phyloP scores from a whole-genome alignment of 345 rosid genomes.

The Isatis tinctoria region DNA sequence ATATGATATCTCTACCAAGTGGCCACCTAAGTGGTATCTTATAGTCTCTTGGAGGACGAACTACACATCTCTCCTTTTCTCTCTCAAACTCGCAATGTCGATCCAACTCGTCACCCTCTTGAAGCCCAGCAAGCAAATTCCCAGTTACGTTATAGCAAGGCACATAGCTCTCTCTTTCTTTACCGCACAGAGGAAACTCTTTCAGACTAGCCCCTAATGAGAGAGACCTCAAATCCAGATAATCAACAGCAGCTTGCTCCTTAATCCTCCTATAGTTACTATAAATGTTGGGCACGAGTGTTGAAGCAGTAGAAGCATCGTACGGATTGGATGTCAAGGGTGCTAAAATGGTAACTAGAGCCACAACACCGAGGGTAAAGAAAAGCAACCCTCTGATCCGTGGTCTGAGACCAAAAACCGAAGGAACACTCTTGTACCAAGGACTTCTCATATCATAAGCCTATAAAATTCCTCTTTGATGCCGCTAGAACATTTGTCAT shows the following conservation, averaged over 20 bases:
- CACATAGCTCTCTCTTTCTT: slow-evolving; percentile 82
- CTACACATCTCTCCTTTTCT: slow-evolving; percentile 52
- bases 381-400: slow-evolving; percentile 61
- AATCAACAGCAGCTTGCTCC: slow-evolving; percentile 89
- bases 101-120: slow-evolving; percentile 85
- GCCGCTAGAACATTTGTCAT: slow-evolving; percentile 34
- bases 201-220: slow-evolving; percentile 49
- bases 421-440: slow-evolving; percentile 56
- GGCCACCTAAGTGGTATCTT: slow-evolving; percentile 97
- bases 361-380: slow-evolving; percentile 58
- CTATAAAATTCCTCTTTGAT: slow-evolving; percentile 9
- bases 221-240: slow-evolving; percentile 67
- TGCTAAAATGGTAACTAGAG: slow-evolving; percentile 61
- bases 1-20: slow-evolving; percentile 86
- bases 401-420: slow-evolving; percentile 65
- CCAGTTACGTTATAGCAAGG: slow-evolving; percentile 87
- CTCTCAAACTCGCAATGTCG: slow-evolving; percentile 76
- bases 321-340: slow-evolving; percentile 56
- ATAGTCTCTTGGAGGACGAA: slow-evolving; percentile 94
- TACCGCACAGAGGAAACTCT: slow-evolving; percentile 76
- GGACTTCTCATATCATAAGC: slow-evolving; percentile 77
- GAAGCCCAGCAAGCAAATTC: slow-evolving; percentile 67
- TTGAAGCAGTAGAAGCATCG: slow-evolving; percentile 42
- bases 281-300: slow-evolving; percentile 50
- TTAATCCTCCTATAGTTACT: slow-evolving; percentile 79